Evolutionary conservation across 768 basidiomycete species (phyloP).

Genomic region (Hebeloma cylindrosporum): DNA sequence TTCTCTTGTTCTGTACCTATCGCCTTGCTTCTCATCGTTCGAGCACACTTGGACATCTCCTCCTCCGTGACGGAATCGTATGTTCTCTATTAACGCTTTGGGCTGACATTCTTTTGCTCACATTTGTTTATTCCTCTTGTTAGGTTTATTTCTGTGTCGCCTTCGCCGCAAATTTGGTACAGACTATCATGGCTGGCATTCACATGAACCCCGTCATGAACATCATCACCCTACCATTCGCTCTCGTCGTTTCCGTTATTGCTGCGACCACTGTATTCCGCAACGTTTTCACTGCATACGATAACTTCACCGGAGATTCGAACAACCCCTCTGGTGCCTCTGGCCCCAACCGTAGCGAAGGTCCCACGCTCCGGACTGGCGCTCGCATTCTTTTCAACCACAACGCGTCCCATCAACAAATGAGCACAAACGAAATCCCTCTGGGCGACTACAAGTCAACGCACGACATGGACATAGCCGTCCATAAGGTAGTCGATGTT

Average conservation of each 20-base stretch:
- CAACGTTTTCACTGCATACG: slow-evolving; percentile 34
- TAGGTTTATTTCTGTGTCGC: slow-evolving; percentile 34
- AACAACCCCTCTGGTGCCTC: slow-evolving; percentile 4
- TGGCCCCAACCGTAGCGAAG: background rate
- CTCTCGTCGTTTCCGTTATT: slow-evolving; percentile 36
- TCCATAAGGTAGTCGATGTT: slow-evolving; percentile 9
- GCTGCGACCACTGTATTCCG: slow-evolving; percentile 37
- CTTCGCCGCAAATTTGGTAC: slow-evolving; percentile 34
- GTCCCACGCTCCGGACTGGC: slow-evolving; percentile 10
- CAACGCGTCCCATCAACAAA: slow-evolving; percentile 7
- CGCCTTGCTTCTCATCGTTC: slow-evolving; percentile 23
- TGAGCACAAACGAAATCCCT: slow-evolving; percentile 10
- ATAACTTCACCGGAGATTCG: slow-evolving; percentile 27
- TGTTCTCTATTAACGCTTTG: too few relatives aligned
- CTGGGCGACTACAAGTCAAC: slow-evolving; percentile 10
- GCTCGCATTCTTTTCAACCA: slow-evolving; percentile 17
- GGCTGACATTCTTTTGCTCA: too few relatives aligned
- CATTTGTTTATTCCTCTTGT: too few relatives aligned
- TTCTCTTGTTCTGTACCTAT: slow-evolving; percentile 30
- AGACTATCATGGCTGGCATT: slow-evolving; percentile 31
- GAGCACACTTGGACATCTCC: slow-evolving; percentile 28
- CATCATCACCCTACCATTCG: slow-evolving; percentile 34
- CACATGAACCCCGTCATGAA: slow-evolving; percentile 36
- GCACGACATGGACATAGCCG: slow-evolving; percentile 7
- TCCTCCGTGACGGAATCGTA: slow-evolving; percentile 35